Evolutionary conservation across 2,329 filamentous ascomycete genomes (phyloP), one percentile per base, ranked within the genome.

Genomic region (Ramularia endophylla): DNA sequence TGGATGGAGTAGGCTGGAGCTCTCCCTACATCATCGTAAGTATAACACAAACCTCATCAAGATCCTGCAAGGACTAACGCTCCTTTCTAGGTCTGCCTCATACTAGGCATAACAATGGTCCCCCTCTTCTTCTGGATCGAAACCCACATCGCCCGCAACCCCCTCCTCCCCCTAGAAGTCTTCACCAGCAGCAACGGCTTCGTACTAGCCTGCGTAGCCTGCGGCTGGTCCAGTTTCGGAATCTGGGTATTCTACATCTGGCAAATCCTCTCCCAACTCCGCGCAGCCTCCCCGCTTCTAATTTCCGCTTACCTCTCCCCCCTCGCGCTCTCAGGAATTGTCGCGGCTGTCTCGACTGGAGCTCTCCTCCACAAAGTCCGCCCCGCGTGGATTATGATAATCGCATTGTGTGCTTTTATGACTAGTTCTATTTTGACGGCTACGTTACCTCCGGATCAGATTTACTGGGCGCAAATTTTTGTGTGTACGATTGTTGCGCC

Each of bases 381-480:
- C 4, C 17, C 59, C 2, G 56, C 60, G 4, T 61, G 56, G 39
- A 54, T 67, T 18, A 65, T 68, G 60, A 50, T 58, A 5, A 54
- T 64, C n/a, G 60, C 62, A 1, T 56, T 69, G 53, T 48, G 52
- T 8, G 63, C 65, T 0, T 73, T 73, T 53, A 60, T 64, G 7
- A 43, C 64, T 6, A 70, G 70, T 4, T 61, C 55, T 9, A 52
- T 69, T 6, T 50, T 72, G 8, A 48, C 67, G 2, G 65, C 63
- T 3, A 70, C 65, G 1, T 66, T 72, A 2, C 77, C 79, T 0
- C 63, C 71, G 0, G 50, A 69, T 4, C 77, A 83, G 56, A 71
- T 64, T 0, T 85, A 84, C 62, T 85, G 81, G 81, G 67, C 66
- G 13, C 74, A 81, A 47, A 68, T 73, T 0, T 85, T 85, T 54